Evolutionary conservation across 176 grass and related monocot genomes (phyloP), one percentile per base, ranked within the genome.

Genomic region (Cenchrus purpureus): DNA sequence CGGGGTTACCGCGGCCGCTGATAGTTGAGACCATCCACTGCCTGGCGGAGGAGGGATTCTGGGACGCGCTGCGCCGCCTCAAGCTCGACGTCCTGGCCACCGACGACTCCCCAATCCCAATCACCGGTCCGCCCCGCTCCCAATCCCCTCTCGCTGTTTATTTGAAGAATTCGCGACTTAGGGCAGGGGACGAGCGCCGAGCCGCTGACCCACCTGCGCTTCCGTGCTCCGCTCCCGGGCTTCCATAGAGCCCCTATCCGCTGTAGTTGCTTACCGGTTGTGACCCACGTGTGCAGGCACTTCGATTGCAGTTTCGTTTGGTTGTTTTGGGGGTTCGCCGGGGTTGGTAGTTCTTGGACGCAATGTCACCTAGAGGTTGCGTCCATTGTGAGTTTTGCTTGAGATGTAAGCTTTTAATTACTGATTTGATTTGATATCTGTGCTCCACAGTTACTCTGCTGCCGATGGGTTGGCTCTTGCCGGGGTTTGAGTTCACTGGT

Each of bases 11-110:
- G 55, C 73, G 50, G 58, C 49, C 58, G 51, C 84, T 90, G 42
- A 17, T 4, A 58, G 51, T 74, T 4, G 43, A 51, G 42, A 13
- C 67, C 0, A 73, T 95, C 10, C 19, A 61, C 12, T 52, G 71
- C 79, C 43, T 69, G 51, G 75, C 57, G 71, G 79, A 83, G 29
- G 68, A 22, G 58, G 79, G 45, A 0, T 98, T 98, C 73, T 83
- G 96, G 86, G 74, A 85, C 49, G 86, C 87, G 19, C 81, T 98
- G 68, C 89, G 87, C 61, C 57, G 81, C 69, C 87, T 91, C 74
- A 98, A 98, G 86, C 91, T 98, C 55, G 93, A 98, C 74, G 86
- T 92, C 76, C 89, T 98, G 78, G 77, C 93, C 84, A 85, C 89
- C 74, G 93, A 95, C 40, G 87, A 98, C 86, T 91, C 91, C 19